Conservation (phyloP, 208 protist genomes). For the Acanthamoeba lenticulata region DNA sequence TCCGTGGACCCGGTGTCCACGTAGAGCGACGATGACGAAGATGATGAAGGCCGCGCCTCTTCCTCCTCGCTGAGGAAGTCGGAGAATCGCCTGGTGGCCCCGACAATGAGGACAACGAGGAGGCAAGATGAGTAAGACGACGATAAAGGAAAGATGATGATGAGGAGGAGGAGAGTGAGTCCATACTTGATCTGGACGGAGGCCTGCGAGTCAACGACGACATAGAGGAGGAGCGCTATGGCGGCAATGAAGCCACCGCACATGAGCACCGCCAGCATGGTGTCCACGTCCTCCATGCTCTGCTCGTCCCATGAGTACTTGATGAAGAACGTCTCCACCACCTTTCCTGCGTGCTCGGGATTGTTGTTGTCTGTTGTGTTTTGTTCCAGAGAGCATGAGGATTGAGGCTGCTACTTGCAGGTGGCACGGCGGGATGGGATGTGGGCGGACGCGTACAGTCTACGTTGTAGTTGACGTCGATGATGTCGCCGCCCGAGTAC, state of each 20-base stretch:
- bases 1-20: background rate
- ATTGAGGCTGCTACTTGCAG: background rate
- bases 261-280: background rate
- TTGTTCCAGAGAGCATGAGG: background rate
- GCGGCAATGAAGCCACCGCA: background rate
- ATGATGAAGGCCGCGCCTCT: background rate
- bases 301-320: background rate
- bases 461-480: background rate
- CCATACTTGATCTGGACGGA: background rate
- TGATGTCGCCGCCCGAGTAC: slow-evolving; percentile 19
- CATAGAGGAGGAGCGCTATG: background rate
- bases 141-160: background rate
- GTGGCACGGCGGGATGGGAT: background rate
- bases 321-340: background rate
- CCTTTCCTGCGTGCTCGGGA: background rate
- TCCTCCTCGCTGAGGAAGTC: background rate
- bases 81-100: background rate
- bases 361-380: background rate
- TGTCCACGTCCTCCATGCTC: background rate
- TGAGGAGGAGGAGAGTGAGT: no score
- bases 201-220: background rate
- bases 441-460: background rate
- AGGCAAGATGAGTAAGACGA: background rate
- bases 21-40: background rate
- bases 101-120: background rate